Conservation (phyloP, 2,329 filamentous ascomycete species). For the Exophiala sideris region DNA sequence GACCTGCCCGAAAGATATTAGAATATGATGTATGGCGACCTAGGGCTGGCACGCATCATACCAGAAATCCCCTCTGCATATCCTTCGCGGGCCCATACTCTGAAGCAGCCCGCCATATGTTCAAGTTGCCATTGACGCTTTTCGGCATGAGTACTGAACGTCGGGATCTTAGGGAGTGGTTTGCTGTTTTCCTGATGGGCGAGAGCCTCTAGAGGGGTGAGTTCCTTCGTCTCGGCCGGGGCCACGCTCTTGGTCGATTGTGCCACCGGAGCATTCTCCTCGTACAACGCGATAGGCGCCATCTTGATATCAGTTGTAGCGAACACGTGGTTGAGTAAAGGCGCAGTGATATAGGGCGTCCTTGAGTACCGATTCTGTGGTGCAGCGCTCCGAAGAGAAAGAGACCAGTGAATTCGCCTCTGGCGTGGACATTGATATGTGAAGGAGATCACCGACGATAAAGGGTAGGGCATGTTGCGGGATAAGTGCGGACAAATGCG, state of each 20-base stretch:
- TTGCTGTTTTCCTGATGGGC: constrained; percentile 1
- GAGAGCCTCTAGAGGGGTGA: background rate
- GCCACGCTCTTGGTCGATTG: background rate
- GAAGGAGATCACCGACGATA: no score
- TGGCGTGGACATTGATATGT: no score
- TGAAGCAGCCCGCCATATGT: constrained; percentile 66
- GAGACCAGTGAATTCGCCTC: no score
- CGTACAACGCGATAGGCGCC: background rate
- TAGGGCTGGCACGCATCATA: no score
- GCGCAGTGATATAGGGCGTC: no score
- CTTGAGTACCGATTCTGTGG: no score
- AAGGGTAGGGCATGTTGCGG: no score
- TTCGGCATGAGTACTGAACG: constrained; percentile 50
- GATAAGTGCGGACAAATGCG: no score
- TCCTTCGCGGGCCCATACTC: constrained; percentile 62
- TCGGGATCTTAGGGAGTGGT: constrained; percentile 44
- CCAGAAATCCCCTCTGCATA: constrained; percentile 63
- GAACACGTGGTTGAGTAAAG: background rate
- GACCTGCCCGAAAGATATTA: constrained; percentile 40
- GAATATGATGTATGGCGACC: no score
- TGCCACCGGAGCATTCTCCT: background rate
- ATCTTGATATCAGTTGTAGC: background rate
- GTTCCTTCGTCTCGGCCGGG: background rate
- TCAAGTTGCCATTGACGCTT: constrained; percentile 62
- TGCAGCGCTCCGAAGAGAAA: no score